phyloP scores from a whole-genome alignment of 2,329 filamentous ascomycete genomes.

The Alternaria panax region DNA sequence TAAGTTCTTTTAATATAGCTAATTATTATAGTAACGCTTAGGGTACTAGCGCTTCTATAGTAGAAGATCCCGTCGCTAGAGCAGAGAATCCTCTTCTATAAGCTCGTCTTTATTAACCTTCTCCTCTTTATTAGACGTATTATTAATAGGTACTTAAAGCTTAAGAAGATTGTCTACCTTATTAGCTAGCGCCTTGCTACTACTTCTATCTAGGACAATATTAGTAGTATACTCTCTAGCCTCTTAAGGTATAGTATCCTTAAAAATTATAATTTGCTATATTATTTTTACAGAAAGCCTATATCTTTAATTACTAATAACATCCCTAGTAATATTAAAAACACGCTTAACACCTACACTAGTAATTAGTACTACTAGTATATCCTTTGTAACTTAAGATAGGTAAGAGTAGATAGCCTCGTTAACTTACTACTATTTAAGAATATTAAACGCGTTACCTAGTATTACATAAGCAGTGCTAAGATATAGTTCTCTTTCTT shows the following conservation, averaged over 20 bases:
- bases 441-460: neutral
- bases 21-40: no score
- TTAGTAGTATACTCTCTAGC: no score
- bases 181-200: no score
- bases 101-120: no score
- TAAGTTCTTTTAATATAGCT: no score
- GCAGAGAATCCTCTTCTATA: no score
- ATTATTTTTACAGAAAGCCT: neutral
- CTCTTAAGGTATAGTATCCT: neutral
- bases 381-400: neutral
- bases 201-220: no score
- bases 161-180: no score
- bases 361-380: neutral
- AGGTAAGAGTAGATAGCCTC: neutral
- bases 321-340: constrained; percentile 1
- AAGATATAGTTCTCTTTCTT: neutral
- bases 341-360: neutral
- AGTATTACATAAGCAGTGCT: neutral
- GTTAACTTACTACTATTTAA: neutral
- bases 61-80: no score
- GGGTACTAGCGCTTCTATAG: no score
- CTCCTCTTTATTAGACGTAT: no score
- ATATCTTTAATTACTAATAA: neutral
- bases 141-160: no score
- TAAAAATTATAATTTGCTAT: neutral